phyloP scores from a whole-genome alignment of 1,284 basidiomycete genomes.

The Limonomyces culmigenus region DNA sequence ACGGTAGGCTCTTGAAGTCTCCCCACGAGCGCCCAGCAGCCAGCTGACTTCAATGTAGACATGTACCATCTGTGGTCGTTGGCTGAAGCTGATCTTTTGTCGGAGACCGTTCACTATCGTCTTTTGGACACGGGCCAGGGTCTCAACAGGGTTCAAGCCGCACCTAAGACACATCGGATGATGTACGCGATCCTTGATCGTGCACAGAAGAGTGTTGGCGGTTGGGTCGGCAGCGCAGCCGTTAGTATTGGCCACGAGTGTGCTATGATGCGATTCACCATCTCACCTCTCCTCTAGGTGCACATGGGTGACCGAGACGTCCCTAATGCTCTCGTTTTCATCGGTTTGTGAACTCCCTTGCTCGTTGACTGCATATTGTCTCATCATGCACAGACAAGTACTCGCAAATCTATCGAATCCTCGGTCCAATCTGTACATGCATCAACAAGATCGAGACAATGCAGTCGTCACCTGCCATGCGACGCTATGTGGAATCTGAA shows the following conservation, averaged over 20 bases:
- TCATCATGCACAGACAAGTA: constrained; percentile 50
- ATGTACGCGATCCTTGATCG: constrained; percentile 72
- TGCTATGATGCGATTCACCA: too few species aligned
- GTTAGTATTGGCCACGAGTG: too few species aligned
- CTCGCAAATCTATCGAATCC: constrained; percentile 73
- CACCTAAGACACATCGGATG: constrained; percentile 70
- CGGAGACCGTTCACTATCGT: constrained; percentile 53
- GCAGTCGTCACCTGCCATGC: constrained; percentile 45
- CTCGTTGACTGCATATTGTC: neutral
- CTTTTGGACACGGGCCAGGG: constrained; percentile 73
- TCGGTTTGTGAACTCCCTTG: constrained; percentile 26
- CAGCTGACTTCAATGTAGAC: constrained; percentile 24
- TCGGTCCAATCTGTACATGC: constrained; percentile 67
- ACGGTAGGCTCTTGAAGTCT: constrained; percentile 29
- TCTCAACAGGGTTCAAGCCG: constrained; percentile 65
- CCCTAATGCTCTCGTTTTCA: constrained; percentile 73
- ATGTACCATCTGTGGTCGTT: constrained; percentile 75
- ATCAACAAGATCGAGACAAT: constrained; percentile 50
- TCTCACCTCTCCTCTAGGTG: too few species aligned
- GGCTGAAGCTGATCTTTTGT: constrained; percentile 62
- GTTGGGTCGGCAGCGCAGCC: constrained; percentile 51
- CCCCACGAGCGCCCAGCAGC: neutral
- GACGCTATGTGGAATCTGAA: constrained; percentile 63
- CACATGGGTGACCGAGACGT: constrained; percentile 71
- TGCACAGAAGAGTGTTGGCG: constrained; percentile 60